These are phyloP conservation scores for Lupinus albus DNA, from an alignment of 306 rosid genomes.

Conservation along the genomic window DNA sequence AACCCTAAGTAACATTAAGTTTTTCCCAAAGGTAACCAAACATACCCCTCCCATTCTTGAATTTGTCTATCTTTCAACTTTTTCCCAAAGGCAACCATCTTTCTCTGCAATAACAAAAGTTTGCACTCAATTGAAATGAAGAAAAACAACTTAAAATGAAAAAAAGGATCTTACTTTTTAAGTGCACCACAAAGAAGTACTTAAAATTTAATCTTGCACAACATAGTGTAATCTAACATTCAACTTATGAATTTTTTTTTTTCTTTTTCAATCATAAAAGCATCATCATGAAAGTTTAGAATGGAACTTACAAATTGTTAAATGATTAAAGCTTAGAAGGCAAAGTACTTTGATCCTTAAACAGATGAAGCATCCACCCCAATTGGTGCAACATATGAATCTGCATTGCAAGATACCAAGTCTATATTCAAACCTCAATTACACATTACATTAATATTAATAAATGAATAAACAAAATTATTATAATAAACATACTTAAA, in stretches of 20 bases:
- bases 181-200: conserved; percentile 15
- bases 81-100: conserved; percentile 98
- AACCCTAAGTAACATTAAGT: conserved; percentile 25
- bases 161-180: not conserved
- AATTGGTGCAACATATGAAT: not conserved
- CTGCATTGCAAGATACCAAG: not conserved
- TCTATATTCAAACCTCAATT: conserved; percentile 2
- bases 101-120: conserved; percentile 45
- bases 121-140: conserved; percentile 22
- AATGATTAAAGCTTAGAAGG: not conserved
- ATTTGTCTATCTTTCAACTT: conserved; percentile 89
- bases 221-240: conserved; percentile 9
- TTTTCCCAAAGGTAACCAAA: not conserved
- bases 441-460: not conserved
- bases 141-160: conserved; percentile 18
- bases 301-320: not conserved
- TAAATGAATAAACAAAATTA: not conserved
- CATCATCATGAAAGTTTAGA: not conserved
- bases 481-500: not conserved
- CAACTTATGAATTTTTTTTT: not conserved
- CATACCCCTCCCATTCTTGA: conserved; percentile 94
- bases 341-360: not conserved
- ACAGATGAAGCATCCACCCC: conserved; percentile 2
- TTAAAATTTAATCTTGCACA: conserved; percentile 9
- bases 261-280: not conserved